These are phyloP conservation scores for Zygoascus hellenicus DNA, from an alignment of 1,139 yeast genomes.

Conservation along the genomic window DNA sequence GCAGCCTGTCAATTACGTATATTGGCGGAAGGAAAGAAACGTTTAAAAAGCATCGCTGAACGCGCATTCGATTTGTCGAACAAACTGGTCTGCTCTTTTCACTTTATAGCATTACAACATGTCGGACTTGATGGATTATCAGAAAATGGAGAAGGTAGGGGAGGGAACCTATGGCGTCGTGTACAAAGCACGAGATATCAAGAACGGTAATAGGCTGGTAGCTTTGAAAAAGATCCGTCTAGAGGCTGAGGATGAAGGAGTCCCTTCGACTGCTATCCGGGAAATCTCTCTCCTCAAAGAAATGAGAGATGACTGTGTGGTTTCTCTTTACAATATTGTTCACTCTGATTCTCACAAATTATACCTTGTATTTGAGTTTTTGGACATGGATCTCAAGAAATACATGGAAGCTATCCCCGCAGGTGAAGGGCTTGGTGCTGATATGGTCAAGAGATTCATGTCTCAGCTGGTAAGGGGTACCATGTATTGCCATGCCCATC, in stretches of 20 bases:
- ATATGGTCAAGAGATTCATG: conserved; percentile 90
- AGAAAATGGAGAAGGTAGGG: conserved; percentile 92
- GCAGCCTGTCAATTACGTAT: no score
- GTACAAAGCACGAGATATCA: conserved; percentile 87
- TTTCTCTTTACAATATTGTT: conserved; percentile 84
- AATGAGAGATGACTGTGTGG: conserved; percentile 87
- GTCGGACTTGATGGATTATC: conserved; percentile 87
- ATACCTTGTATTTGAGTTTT: conserved; percentile 86
- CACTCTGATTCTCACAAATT: conserved; percentile 95
- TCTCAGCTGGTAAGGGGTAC: conserved; percentile 88
- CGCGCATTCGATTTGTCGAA: no score
- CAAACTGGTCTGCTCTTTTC: no score
- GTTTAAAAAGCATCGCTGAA: no score
- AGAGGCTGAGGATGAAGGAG: conserved; percentile 98
- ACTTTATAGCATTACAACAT: conserved; percentile 33
- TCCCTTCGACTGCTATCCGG: conserved; percentile 95
- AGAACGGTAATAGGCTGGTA: conserved; percentile 84
- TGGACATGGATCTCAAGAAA: conserved; percentile 89
- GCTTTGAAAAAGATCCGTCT: conserved; percentile 92
- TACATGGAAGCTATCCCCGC: conserved; percentile 96
- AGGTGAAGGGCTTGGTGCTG: conserved; percentile 83
- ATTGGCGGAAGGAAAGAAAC: no score
- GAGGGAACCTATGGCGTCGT: conserved; percentile 98
- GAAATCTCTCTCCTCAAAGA: conserved; percentile 93
- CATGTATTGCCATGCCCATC: conserved; percentile 89